Conservation (phyloP, 2,329 filamentous ascomycete species). For the Aureobasidium zeae region DNA sequence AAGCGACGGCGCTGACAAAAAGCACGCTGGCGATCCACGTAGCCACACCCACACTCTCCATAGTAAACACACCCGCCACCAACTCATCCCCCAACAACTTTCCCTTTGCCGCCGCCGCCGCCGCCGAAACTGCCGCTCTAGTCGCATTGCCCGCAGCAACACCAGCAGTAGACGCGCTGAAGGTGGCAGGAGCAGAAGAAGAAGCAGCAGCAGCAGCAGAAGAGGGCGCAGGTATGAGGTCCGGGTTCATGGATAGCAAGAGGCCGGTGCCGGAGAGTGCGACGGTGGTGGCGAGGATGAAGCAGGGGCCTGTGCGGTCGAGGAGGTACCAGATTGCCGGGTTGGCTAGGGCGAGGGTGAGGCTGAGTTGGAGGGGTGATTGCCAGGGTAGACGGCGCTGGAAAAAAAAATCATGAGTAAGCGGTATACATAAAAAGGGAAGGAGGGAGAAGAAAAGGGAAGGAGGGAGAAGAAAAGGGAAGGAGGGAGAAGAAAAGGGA, state of each 20-base stretch:
- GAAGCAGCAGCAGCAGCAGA: constrained; percentile 51
- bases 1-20: constrained; percentile 91
- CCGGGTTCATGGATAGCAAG: constrained; percentile 65
- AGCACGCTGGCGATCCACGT: constrained; percentile 90
- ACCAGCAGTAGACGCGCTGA: too few species aligned
- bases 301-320: constrained; percentile 77
- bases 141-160: constrained; percentile 20
- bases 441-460: too few species aligned
- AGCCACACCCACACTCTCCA: constrained; percentile 59
- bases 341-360: constrained; percentile 83
- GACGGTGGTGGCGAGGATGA: constrained; percentile 67
- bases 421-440: not conserved
- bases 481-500: not conserved
- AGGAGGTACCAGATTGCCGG: constrained; percentile 94
- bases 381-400: constrained; percentile 87
- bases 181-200: constrained; percentile 26
- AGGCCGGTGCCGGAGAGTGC: constrained; percentile 65
- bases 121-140: too few species aligned
- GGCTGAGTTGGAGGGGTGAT: constrained; percentile 84
- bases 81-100: too few species aligned
- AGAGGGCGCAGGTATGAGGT: constrained; percentile 63
- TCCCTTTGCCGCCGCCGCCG: constrained; percentile 15
- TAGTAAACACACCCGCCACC: constrained; percentile 44
- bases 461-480: constrained; percentile 24
- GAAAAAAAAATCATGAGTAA: constrained; percentile 11